Base-by-base conservation (phyloP, 2,329 filamentous ascomycete species). In the Aspergillus carbonarius region DNA sequence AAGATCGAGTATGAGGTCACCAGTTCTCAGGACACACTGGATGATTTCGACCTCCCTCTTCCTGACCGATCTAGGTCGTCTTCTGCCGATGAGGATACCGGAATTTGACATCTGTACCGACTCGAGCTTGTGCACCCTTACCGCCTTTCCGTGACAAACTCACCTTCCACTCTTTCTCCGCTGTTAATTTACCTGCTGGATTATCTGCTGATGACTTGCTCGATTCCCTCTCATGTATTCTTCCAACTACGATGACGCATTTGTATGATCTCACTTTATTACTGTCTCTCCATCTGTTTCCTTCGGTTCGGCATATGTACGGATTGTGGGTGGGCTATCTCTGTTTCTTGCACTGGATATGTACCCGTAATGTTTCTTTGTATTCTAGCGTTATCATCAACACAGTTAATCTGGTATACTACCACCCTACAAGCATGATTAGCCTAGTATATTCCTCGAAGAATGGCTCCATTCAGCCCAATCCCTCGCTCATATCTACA, bases 41-140 rank as follows among this genome's bases (percentile, higher is more conserved):
- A 77, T 64, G 76, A 76, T 54, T 76, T 72, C 55, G 74, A 72
- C 42, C 69, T 77, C 47, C 75, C 75, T 44, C 66, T 76, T 53
- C 70, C 68, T 10, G 70, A 72, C 35, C 55, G 55, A 20, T 63
- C 62, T 5, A 57, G 53, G 18, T 53, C 52, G 18, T 44, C 54
- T 34, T 69, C 66, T 2, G 18, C 55, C 7, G 63, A 32, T 30
- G 15, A 27, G n/a, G 13, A 17, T 17, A 30, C 25, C 15, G 12
- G 7, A 17, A 18, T 32, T 4, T 48, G 25, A 30, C 30, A 32
- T 48, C 10, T 32, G 27, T 25, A 17, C 30, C n/a, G 37, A 40
- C 18, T 18, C 3, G 37, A 12, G 30, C 9, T 32, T 32, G 8
- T 9, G 30, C 30, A 10, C 30, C 30, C 30, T 32, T 32, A 12